phyloP scores from a whole-genome alignment of 345 rosid genomes.

The Clarkia xantiana region DNA sequence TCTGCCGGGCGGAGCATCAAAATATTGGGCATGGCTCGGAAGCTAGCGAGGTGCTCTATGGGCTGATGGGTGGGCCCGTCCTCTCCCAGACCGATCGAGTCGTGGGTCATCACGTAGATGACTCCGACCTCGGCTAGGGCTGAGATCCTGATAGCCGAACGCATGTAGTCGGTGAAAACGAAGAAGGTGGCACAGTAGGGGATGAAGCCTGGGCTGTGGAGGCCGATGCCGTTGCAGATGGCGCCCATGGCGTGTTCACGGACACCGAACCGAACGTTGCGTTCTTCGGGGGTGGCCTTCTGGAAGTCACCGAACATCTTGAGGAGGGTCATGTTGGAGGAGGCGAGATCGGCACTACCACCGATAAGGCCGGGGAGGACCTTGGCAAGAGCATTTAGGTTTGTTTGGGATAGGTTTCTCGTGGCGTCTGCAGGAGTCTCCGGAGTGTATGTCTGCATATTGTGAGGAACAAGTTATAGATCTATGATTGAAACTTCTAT shows the following conservation, averaged over 20 bases:
- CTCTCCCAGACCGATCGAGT: constrained; percentile 94
- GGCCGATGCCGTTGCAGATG: constrained; percentile 81
- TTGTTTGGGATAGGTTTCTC: constrained; percentile 80
- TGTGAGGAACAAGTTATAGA: constrained; percentile 11
- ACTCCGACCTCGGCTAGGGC: constrained; percentile 71
- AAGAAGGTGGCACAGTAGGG: constrained; percentile 98
- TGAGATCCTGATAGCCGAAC: constrained; percentile 82
- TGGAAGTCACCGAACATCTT: constrained; percentile 87
- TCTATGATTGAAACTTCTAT: background rate
- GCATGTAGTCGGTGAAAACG: constrained; percentile 98
- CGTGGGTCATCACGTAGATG: constrained; percentile 92
- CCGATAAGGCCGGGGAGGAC: constrained; percentile 88
- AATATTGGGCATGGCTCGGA: constrained; percentile 94
- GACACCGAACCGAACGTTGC: constrained; percentile 66
- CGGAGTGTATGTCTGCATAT: constrained; percentile 62
- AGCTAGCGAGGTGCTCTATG: constrained; percentile 82
- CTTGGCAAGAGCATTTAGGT: constrained; percentile 68
- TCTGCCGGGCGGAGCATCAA: constrained; percentile 97
- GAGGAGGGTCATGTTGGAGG: constrained; percentile 93
- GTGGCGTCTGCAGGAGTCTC: constrained; percentile 92
- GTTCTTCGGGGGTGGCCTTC: constrained; percentile 80
- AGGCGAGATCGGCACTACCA: constrained; percentile 98
- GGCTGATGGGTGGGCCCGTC: constrained; percentile 99
- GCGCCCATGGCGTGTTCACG: constrained; percentile 96
- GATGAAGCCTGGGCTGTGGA: constrained; percentile 70